Evolutionary conservation across 371 early-diverging fungal species (phyloP).

Genomic region (Lichtheimia ornata): DNA sequence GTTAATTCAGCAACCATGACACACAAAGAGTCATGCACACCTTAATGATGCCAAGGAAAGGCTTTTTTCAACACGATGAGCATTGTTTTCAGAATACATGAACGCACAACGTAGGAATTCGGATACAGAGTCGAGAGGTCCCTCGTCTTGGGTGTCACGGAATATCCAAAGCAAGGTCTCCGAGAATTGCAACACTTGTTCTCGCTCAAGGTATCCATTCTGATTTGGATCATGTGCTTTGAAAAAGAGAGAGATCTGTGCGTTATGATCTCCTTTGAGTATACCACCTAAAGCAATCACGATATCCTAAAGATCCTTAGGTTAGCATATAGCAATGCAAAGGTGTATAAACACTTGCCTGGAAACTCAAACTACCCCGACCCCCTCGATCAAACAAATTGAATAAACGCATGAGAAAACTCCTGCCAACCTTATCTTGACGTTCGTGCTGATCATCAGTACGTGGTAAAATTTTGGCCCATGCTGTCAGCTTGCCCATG

Average conservation of each 20-base stretch:
- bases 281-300: constrained; percentile 80
- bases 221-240: constrained; percentile 78
- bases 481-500: constrained; percentile 32
- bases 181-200: constrained; percentile 85
- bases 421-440: constrained; percentile 40
- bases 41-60: constrained; percentile 42
- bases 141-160: constrained; percentile 63
- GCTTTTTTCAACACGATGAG: constrained; percentile 17
- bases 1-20: neutral
- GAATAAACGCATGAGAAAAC: constrained; percentile 57
- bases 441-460: constrained; percentile 25
- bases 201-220: constrained; percentile 72
- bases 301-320: constrained; percentile 55
- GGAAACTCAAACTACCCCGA: constrained; percentile 65
- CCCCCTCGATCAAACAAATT: constrained; percentile 51
- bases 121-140: constrained; percentile 67
- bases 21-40: constrained; percentile 15
- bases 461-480: constrained; percentile 31
- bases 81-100: constrained; percentile 59
- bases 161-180: constrained; percentile 86
- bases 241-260: constrained; percentile 83
- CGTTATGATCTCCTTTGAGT: constrained; percentile 78
- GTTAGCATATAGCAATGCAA: too few species aligned
- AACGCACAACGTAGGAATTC: constrained; percentile 70
- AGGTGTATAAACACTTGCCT: constrained; percentile 21